Base-by-base conservation (phyloP, 805 yeast species). In the Helenozyma baotianmanensis region DNA sequence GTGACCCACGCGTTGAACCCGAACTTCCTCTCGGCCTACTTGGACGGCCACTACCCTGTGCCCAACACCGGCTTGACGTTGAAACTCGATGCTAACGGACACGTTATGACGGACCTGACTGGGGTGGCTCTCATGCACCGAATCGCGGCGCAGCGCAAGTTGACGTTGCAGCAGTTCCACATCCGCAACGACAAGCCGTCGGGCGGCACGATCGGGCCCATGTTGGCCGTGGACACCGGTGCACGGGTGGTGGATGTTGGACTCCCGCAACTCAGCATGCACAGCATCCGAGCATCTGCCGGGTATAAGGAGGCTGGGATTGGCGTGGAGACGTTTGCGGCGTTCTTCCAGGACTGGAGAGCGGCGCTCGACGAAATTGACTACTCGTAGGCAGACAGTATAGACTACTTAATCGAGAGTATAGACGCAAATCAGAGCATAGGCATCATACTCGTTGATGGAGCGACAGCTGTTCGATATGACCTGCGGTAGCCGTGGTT, bases 171-270 rank as follows among this genome's bases (percentile, higher is more conserved):
- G 37, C 49, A 46, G 19, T 66, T 66, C 35, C 71, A 65, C 34
- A 58, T 64, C 18, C 48, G 68, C 15, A 66, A 66, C 39, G 70
- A 62, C 35, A 49, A 51, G n/a, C 48, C 64, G 13, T 58, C 65
- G 3, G 72, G 72, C 3, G 59, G 68, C 9, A 66, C 72, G 9
- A 66, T 65, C 29, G 72, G 72, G 1, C 71, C 72, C 2, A 54
- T 56, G 30, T 42, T 65, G 43, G 59, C 67, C 3, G 44, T 47
- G 11, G 60, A 47, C 10, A 56, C 60, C 1, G 69, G 69, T 2
- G 58, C 62, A 4, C 43, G 64, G 23, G 61, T 62, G 9, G 49
- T 66, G 10, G 72, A 66, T 40, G 62, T 65, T 9, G 72, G 72
- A 1, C 39, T 66, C 27, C 62, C 71, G 0, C 64, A 62, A n/a